A percentile compares a stretch with the other conserved stretches of the same genome.
Conservation (phyloP, 2,329 filamentous ascomycete genomes). For the Aspergillus awamori region DNA sequence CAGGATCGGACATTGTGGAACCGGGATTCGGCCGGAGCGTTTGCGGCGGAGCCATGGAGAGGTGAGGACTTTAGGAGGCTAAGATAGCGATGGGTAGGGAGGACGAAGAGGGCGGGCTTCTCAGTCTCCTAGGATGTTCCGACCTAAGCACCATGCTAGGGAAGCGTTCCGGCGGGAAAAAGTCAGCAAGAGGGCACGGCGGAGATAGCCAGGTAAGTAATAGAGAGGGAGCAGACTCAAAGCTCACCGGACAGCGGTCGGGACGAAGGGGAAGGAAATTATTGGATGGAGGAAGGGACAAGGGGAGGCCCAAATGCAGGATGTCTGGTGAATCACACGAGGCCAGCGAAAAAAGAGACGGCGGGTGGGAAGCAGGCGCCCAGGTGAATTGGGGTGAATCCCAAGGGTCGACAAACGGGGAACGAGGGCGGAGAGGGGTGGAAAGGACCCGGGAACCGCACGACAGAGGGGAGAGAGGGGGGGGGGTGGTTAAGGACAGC, state of each 20-base stretch:
- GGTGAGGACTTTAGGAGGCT: constrained; percentile 11
- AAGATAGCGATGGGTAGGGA: constrained; percentile 5
- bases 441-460: constrained; percentile 30
- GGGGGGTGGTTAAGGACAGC: constrained; percentile 11
- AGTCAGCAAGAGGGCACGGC: constrained; percentile 14
- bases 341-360: constrained; percentile 6
- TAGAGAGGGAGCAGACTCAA: not conserved
- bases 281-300: not conserved
- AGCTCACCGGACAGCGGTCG: constrained; percentile 10
- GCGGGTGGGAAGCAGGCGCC: constrained; percentile 16
- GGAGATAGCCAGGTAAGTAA: constrained; percentile 4
- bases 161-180: constrained; percentile 16
- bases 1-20: constrained; percentile 34
- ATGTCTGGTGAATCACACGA: not conserved
- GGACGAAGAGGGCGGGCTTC: constrained; percentile 3
- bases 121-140: constrained; percentile 17
- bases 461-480: constrained; percentile 12
- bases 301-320: not conserved
- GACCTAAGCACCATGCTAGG: constrained; percentile 22
- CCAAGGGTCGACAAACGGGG: constrained; percentile 23
- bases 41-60: constrained; percentile 22
- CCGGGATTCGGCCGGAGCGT: constrained; percentile 27
- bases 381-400: constrained; percentile 21
- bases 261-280: not conserved
- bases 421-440: constrained; percentile 34